Evolutionary conservation across 352 stramenopile genomes (phyloP).

Genomic region (Phytophthora multivora): DNA sequence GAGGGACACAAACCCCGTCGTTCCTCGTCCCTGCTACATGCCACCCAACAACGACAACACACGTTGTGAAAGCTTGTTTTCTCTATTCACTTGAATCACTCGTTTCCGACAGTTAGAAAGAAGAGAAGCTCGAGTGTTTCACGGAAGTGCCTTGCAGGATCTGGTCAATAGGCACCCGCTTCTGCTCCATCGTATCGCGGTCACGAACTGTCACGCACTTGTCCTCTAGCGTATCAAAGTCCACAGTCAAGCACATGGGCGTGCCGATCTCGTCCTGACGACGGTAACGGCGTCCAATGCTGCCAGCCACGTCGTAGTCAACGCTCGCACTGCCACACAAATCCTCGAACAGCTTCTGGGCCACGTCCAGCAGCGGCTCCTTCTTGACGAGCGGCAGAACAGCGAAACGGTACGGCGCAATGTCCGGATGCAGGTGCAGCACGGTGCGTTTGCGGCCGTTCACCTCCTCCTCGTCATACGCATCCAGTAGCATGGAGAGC

Average conservation of each 20-base stretch:
- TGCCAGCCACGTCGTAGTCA: conserved; percentile 92
- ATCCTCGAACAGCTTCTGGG: conserved; percentile 91
- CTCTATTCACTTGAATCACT: conserved; percentile 20
- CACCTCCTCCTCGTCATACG: conserved; percentile 96
- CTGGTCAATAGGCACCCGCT: conserved; percentile 92
- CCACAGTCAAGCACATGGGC: conserved; percentile 97
- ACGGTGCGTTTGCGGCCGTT: conserved; percentile 80
- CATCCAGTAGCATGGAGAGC: conserved; percentile 94
- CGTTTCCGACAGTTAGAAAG: conserved; percentile 32
- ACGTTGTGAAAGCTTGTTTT: neutral
- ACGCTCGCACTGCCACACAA: conserved; percentile 90
- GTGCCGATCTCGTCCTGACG: conserved; percentile 97
- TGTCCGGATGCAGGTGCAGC: conserved; percentile 92
- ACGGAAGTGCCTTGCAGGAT: conserved; percentile 63
- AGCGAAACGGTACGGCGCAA: conserved; percentile 93
- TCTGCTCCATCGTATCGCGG: conserved; percentile 96
- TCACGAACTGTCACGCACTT: conserved; percentile 96
- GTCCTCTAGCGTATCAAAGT: conserved; percentile 97
- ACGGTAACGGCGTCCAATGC: conserved; percentile 91
- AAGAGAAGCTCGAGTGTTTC: conserved; percentile 46
- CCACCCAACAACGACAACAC: too few species aligned
- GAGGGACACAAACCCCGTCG: neutral
- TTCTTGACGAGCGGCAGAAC: conserved; percentile 97
- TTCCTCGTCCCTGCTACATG: too few species aligned
- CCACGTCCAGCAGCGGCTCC: conserved; percentile 89